Evolutionary conservation across 352 stramenopile genomes (phyloP).

Genomic region (Pythium coloratum): DNA sequence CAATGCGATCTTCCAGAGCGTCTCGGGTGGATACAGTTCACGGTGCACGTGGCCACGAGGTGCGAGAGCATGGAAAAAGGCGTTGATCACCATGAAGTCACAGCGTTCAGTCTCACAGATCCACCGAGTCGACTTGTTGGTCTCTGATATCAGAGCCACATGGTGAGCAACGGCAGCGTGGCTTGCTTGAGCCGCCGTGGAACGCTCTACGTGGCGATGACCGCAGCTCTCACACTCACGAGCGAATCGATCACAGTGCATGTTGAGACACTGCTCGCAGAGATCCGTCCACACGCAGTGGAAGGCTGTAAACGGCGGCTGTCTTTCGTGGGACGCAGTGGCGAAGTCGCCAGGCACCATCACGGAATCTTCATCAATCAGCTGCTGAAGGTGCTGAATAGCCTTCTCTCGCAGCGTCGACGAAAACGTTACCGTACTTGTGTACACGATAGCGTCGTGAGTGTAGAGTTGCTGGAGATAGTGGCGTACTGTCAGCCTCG

Average conservation of each 20-base stretch:
- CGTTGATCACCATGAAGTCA: conserved; percentile 46
- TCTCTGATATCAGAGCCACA: neutral
- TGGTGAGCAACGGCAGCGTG: conserved; percentile 11
- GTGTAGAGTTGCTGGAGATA: conserved; percentile 41
- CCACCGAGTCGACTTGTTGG: conserved; percentile 13
- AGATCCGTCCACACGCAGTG: conserved; percentile 50
- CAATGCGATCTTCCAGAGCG: conserved; percentile 46
- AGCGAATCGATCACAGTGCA: conserved; percentile 10
- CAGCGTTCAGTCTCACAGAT: conserved; percentile 29
- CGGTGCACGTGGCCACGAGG: conserved; percentile 41
- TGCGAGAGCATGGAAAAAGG: conserved; percentile 46
- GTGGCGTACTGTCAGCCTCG: conserved; percentile 30
- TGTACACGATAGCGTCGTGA: conserved; percentile 31
- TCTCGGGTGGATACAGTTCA: conserved; percentile 15
- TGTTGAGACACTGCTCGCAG: conserved; percentile 44
- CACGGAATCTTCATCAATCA: conserved; percentile 26
- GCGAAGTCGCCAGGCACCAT: neutral
- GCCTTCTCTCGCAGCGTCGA: conserved; percentile 29
- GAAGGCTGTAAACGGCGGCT: conserved; percentile 38
- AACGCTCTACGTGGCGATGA: conserved; percentile 33
- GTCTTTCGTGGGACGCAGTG: neutral
- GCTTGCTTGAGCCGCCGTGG: conserved; percentile 27
- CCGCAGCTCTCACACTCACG: conserved; percentile 35
- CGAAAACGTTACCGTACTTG: conserved; percentile 31
- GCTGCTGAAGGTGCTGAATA: conserved; percentile 24